Conservation (phyloP, 1,139 yeast genomes). For the Martiniozyma asiatica region DNA sequence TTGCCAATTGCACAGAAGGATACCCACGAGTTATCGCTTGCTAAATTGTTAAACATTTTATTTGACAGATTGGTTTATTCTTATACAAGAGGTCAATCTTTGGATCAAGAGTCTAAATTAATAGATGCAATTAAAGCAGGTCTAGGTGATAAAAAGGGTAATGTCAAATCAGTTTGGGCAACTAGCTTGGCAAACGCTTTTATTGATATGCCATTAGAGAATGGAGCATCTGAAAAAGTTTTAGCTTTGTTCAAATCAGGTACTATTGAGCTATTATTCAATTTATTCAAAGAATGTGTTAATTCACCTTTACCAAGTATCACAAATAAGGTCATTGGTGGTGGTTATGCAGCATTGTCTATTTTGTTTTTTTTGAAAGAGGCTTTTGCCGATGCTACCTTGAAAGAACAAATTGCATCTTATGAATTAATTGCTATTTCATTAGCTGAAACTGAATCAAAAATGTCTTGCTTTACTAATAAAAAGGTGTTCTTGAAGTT, state of each 20-base stretch:
- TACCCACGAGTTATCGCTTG: conserved; percentile 55
- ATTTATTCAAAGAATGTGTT: conserved; percentile 32
- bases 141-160: conserved; percentile 49
- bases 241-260: conserved; percentile 15
- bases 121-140: conserved; percentile 39
- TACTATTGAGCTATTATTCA: conserved; percentile 22
- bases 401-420: conserved; percentile 10
- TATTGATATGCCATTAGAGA: conserved; percentile 11
- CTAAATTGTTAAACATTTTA: conserved; percentile 38
- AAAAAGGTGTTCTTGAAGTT: conserved; percentile 40
- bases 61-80: conserved; percentile 29
- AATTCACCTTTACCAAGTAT: conserved; percentile 38
- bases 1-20: conserved; percentile 54
- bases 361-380: conserved; percentile 8
- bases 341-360: conserved; percentile 32
- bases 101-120: conserved; percentile 7
- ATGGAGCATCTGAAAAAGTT: conserved; percentile 2
- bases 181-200: conserved; percentile 32
- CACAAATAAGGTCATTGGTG: conserved; percentile 35
- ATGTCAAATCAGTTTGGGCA: conserved; percentile 60
- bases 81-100: conserved; percentile 5
- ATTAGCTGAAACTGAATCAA: conserved; percentile 25
- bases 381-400: conserved; percentile 4
- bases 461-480: conserved; percentile 31
- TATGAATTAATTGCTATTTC: conserved; percentile 20